Evolutionary conservation across 2,329 filamentous ascomycete species (phyloP), one percentile per base, ranked within the genome.

Genomic region (Cercospora nicotianae): DNA sequence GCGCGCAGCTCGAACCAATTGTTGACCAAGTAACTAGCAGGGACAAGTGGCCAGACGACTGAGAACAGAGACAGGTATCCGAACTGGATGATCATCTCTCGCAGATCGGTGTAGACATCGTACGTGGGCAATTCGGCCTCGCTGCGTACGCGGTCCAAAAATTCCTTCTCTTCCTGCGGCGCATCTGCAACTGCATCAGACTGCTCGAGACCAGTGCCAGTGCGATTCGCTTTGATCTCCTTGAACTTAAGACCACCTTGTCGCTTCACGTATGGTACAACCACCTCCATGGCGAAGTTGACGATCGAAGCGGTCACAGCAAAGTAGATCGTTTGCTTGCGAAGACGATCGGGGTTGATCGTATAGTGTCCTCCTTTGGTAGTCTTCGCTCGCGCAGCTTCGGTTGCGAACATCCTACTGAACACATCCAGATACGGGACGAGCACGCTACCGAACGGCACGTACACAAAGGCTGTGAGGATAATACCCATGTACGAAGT

Each of bases 1-100:
- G 92, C 92, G 51, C 95, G 91, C 45, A 98, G 87, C 78, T 98
- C 95, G 66, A 99, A 83, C 93, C 94, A 98, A 81, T 98, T 96
- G 82, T 98, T 98, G 79, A 95, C 83, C 12, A 98, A 82, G 82
- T 98, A 98, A 1, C 91, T 94, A 66, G 93, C 85, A 1, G 91
- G 90, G 0, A 94, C 94, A n/a, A 98, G 83, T 0, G 95, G 95
- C 95, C 95, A 99, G 64, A 97, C 89, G 2, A 95, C 91, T 0
- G 92, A 95, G 79, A 98, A 98, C 9, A 98, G 86, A 0, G 91
- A 90, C 0, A 99, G 85, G 78, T 97, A 98, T 31, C 94, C 93
- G 83, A 87, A 93, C 74, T 85, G 83, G 42, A 97, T 88, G 30
- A 93, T 88, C 93, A 97, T 97, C 81, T 99, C 95, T 42, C 95